Evolutionary conservation across 345 rosid genomes (phyloP), one percentile per base, ranked within the genome.

Genomic region (Boechera stricta): DNA sequence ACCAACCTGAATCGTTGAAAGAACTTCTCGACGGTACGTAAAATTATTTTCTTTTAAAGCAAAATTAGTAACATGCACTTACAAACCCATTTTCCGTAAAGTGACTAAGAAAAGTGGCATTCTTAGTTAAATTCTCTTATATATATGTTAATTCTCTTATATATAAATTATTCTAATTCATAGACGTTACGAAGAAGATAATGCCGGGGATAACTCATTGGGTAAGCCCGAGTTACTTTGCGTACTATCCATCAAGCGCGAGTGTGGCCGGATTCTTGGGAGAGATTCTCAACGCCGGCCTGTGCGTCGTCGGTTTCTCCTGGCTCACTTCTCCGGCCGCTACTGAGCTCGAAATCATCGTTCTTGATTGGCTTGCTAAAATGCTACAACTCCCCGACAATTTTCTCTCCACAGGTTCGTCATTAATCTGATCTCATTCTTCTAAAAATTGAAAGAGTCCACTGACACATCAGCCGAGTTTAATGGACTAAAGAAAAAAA

Each of bases 321-420:
- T 77, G 80, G 80, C 49, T 52, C 29, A 21, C 80, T 69, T 69
- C 75, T 31, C 80, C 80, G 0, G 80, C 70, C 8, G 80, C 75
- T 55, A 69, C 80, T 52, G 80, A 77, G 56, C 80, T 77, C 4
- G 80, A 77, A 77, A 47, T 77, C 58, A 52, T 77, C 7, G 96
- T 91, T 69, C 82, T 93, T 18, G 98, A 89, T 70, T 93, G 98
- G 98, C 93, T 93, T 61, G 95, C 84, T n/a, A 87, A 91, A 67
- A 59, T 89, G 74, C 88, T 93, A 67, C 83, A 82, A 73, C 89
- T 93, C 6, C 98, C 97, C 6, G 66, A 85, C 60, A 80, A 86
- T 7, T 93, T 93, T 75, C 94, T 88, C 72, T 91, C 95, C 15
- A 51, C 85, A 32, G 95, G 98, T 87, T 48, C 42, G 51, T 66